Conservation (phyloP, 441 rosid genomes). For the Brassica hybrid region DNA sequence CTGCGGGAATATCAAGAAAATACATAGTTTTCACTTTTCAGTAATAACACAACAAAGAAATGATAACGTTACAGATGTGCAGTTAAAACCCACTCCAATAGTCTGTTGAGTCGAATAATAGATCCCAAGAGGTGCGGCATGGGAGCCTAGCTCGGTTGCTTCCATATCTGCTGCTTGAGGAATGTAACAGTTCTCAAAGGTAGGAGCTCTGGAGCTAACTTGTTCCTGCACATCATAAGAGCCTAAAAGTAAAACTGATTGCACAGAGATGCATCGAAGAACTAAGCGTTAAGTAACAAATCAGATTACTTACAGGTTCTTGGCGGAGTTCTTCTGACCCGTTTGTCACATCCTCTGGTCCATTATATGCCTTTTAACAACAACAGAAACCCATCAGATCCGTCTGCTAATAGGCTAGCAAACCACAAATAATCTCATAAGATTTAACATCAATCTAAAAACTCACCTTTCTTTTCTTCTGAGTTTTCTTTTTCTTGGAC, state of each 20-base stretch:
- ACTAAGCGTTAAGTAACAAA: not conserved
- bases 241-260: not conserved
- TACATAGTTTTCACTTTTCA: not conserved
- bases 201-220: conserved; percentile 50
- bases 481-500: conserved; percentile 51
- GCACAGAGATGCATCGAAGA: conserved; percentile 6
- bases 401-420: not conserved
- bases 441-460: conserved; percentile 26
- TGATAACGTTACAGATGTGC: not conserved
- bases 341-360: conserved; percentile 40
- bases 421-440: conserved; percentile 24
- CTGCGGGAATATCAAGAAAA: conserved; percentile 36
- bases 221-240: conserved; percentile 43
- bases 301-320: conserved; percentile 40
- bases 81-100: conserved; percentile 49
- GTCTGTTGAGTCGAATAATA: conserved; percentile 49
- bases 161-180: conserved; percentile 52
- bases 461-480: conserved; percentile 62
- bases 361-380: conserved; percentile 45
- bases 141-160: conserved; percentile 48
- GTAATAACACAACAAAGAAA: not conserved
- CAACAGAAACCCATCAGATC: conserved; percentile 9
- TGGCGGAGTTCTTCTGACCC: conserved; percentile 48
- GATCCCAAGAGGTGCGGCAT: conserved; percentile 49
- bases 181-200: conserved; percentile 48